Evolutionary conservation across 2,329 filamentous ascomycete genomes (phyloP), one percentile per base, ranked within the genome.

Genomic region (Plenodomus lindquistii): DNA sequence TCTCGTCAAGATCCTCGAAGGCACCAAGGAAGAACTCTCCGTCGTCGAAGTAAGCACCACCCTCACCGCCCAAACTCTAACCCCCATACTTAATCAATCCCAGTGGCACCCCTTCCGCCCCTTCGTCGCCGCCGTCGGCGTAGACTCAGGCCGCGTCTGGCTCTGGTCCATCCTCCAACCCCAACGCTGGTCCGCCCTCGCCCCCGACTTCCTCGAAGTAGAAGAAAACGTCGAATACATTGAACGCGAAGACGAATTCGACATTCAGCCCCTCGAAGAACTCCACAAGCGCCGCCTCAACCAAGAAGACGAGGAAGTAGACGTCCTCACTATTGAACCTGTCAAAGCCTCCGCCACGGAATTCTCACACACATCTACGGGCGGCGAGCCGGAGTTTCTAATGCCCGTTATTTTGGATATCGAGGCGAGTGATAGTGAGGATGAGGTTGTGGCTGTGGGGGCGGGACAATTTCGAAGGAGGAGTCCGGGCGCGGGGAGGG

Each of bases 141-240:
- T 97, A 4, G 95, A 99, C 73, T 93, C 89, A 0, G 94, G 94
- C 6, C 85, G 89, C 45, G 90, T 99, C 67, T 96, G 96, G 75
- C 88, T 96, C 27, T 99, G 94, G 94, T 93, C 91, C 4, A 94
- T 97, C 46, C 86, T 93, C 35, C 94, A 90, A 45, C 93, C 94
- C 9, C 95, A 99, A 69, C 89, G 94, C 63, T 99, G 94, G 95
- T 97, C 92, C 15, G 93, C 94, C 1, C 81, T 99, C 22, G 95
- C 95, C 5, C 94, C 94, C 0, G 95, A 99, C 73, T 99, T 99
- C 72, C 89, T 87, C 35, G 94, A 99, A 73, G 91, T 99, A 13
- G 94, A 99, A 73, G 94, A 99, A 74, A 99, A 99, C 62, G 91
- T 96, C 18, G 91, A 97, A 70, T 99, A 99, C 69, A 84, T 95